Conservation (phyloP, 2,329 filamentous ascomycete species). For the Phyllosticta ampelicida region DNA sequence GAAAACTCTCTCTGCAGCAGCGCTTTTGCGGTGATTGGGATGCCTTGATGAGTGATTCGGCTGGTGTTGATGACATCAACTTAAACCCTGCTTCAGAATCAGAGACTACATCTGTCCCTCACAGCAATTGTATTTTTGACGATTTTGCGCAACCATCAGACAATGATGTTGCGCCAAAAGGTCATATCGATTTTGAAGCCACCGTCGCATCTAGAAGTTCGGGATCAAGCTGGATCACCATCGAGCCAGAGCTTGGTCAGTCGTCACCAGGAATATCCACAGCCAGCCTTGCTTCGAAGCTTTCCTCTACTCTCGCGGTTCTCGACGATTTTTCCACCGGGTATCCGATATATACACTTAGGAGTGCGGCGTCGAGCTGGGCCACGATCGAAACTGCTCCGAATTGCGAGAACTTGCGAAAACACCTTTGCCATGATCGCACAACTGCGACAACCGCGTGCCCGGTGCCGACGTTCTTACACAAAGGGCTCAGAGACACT, state of each 20-base stretch:
- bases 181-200: neutral
- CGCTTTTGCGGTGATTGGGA: neutral
- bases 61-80: neutral
- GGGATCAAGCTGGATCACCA: neutral
- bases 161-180: neutral
- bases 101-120: neutral
- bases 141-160: neutral
- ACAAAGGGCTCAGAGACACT: neutral
- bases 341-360: neutral
- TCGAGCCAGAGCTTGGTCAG: neutral
- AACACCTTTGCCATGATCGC: neutral
- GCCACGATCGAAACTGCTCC: neutral
- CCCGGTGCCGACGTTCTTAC: neutral
- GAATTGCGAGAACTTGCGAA: neutral
- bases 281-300: neutral
- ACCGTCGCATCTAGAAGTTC: neutral
- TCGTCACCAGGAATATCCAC: neutral
- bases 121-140: neutral
- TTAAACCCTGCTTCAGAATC: neutral
- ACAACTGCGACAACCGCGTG: neutral
- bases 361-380: neutral
- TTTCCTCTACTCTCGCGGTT: neutral
- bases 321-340: neutral
- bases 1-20: neutral
- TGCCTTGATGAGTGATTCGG: neutral